phyloP scores from a whole-genome alignment of 163 green algal species.

The Chloromonas sp. region DNA sequence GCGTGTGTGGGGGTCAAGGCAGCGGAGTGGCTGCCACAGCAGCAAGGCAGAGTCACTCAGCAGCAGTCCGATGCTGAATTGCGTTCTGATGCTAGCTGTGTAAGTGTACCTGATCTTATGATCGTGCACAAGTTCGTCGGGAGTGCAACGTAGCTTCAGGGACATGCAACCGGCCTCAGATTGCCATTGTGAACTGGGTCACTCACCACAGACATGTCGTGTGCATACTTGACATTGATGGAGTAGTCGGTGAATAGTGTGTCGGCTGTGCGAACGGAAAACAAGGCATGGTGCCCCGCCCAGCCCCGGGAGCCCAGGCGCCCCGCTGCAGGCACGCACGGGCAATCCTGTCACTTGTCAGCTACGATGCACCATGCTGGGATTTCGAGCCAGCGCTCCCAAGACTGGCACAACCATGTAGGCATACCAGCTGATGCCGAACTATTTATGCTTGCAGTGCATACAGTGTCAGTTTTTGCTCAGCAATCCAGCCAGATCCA shows the following conservation, averaged over 20 bases:
- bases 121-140: neutral
- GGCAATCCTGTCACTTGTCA: too few species aligned
- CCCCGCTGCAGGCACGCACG: neutral
- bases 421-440: too few species aligned
- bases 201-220: neutral
- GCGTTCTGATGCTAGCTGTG: too few species aligned
- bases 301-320: neutral
- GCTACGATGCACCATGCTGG: too few species aligned
- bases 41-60: neutral
- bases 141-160: neutral
- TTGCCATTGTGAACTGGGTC: neutral
- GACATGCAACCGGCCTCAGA: neutral
- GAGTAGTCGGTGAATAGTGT: neutral
- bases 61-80: too few species aligned
- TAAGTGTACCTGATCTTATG: neutral
- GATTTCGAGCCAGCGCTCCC: too few species aligned
- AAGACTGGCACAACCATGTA: too few species aligned
- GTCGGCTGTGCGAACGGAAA: neutral
- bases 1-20: neutral
- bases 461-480: too few species aligned
- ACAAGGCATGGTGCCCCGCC: neutral
- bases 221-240: neutral
- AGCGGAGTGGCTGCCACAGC: neutral
- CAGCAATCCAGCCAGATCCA: too few species aligned
- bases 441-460: too few species aligned